Evolutionary conservation across 805 yeast genomes (phyloP), one percentile per base, ranked within the genome.

Genomic region (Pichia heedii): DNA sequence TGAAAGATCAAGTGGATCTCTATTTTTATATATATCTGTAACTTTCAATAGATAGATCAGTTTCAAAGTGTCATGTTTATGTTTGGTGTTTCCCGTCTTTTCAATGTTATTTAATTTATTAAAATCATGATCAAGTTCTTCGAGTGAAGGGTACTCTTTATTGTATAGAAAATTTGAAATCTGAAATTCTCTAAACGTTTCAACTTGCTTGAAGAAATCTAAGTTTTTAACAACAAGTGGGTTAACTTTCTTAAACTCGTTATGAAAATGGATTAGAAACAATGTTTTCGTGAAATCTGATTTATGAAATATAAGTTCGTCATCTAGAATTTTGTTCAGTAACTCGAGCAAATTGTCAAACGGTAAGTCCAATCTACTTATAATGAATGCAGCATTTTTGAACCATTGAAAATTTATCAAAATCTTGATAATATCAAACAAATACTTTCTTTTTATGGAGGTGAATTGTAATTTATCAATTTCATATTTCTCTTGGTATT

Each of bases 361-460:
- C 1, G 34, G 32, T 15, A 39, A 29, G 30, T 43, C 34, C 39
- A 39, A 18, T 20, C 19, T 39, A 13, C n/a, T n/a, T 5, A 50
- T 38, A n/a, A 50, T 35, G 32, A 37, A 41, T 3, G 53, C 33
- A 11, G 53, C 53, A 15, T 27, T 43, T 22, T 45, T 40, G 26
- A 49, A 47, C 50, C 50, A 45, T 33, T 41, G 47, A 7, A 22
- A 21, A 19, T 41, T 36, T 3, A 44, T 30, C 4, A 49, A 15
- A 15, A 41, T 3, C 15, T 21, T 16, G 3, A 45, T 2, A 15
- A 45, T 38, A 21, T 26, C 29, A 4, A 20, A 29, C 29, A 4
- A 20, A 29, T 2, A 29, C 10, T 3, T 33, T 22, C 4, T 37
- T 45, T 6, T 19, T 15, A 21, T 33, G 34, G 15, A 38, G 8